Percentiles rank a stretch among this genome's conserved stretches.
These are phyloP conservation scores for Viridothelium virens DNA, from an alignment of 495 filamentous ascomycete genomes.

Conservation along the genomic window DNA sequence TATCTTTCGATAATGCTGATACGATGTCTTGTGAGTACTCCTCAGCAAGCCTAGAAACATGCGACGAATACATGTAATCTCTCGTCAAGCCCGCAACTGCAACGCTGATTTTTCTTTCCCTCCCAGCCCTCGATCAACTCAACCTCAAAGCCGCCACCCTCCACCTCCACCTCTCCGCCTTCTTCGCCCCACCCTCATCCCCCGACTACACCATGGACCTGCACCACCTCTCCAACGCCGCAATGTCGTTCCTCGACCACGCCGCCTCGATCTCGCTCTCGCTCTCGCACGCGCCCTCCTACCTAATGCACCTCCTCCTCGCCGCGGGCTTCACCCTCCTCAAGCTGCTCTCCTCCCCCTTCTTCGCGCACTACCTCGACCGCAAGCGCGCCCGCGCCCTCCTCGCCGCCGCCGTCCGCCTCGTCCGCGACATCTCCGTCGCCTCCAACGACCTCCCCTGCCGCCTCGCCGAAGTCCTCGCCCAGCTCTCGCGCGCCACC, in stretches of 20 bases:
- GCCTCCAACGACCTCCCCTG: slow-evolving; percentile 77
- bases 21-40: neutral
- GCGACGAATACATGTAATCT: too few species aligned
- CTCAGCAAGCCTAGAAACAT: too few species aligned
- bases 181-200: slow-evolving; percentile 73
- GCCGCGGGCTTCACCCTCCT: slow-evolving; percentile 77
- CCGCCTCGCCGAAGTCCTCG: slow-evolving; percentile 79
- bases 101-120: too few species aligned
- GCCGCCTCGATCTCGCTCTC: slow-evolving; percentile 57
- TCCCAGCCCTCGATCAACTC: slow-evolving; percentile 37
- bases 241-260: slow-evolving; percentile 64
- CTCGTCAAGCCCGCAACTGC: too few species aligned
- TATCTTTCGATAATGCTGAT: slow-evolving; percentile 6
- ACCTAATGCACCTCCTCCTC: slow-evolving; percentile 86
- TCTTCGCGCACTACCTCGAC: slow-evolving; percentile 67
- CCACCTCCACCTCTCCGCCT: slow-evolving; percentile 76
- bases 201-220: slow-evolving; percentile 71
- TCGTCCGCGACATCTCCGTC: slow-evolving; percentile 70
- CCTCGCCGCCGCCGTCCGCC: slow-evolving; percentile 68
- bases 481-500: slow-evolving; percentile 63
- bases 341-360: slow-evolving; percentile 69
- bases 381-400: slow-evolving; percentile 63
- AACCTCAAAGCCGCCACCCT: slow-evolving; percentile 73
- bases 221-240: slow-evolving; percentile 66
- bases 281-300: slow-evolving; percentile 51